These are phyloP conservation scores for Lycium ferocissimum DNA, from an alignment of 257 asterid genomes.

Conservation along the genomic window DNA sequence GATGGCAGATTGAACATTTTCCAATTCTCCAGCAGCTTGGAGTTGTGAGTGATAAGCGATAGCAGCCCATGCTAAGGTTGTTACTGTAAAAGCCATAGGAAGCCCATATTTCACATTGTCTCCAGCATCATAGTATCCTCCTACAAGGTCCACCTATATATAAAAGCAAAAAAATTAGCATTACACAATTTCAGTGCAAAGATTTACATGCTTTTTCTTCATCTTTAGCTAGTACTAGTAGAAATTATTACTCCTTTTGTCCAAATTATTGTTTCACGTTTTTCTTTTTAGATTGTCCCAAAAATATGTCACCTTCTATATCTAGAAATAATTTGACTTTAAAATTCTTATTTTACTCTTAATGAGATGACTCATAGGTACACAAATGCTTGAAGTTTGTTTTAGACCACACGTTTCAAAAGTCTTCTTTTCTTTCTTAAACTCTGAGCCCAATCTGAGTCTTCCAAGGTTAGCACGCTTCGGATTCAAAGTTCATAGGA, in stretches of 20 bases:
- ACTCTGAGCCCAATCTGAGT: not conserved
- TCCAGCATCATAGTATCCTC: conserved; percentile 91
- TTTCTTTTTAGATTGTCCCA: not conserved
- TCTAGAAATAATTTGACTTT: not conserved
- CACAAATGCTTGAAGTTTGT: not conserved
- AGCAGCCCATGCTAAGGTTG: conserved; percentile 81
- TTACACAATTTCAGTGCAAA: not conserved
- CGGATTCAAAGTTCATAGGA: not conserved
- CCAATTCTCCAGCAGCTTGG: conserved; percentile 63
- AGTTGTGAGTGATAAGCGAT: conserved; percentile 51
- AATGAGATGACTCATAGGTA: not conserved
- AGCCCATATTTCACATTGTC: conserved; percentile 84
- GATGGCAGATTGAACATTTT: conserved; percentile 53
- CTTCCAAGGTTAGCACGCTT: not conserved
- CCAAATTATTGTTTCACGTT: not conserved
- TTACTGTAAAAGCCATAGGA: conserved; percentile 85
- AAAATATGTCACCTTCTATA: not conserved
- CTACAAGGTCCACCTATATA: conserved; percentile 75
- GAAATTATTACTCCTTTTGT: not conserved
- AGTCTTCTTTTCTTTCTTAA: not conserved
- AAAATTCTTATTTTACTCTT: not conserved
- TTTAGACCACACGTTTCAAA: not conserved
- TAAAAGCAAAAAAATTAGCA: not conserved
- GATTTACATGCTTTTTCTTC: not conserved
- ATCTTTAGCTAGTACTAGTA: not conserved